These are phyloP conservation scores for Platismatia glauca DNA, from an alignment of 495 filamentous ascomycete genomes.

Conservation along the genomic window DNA sequence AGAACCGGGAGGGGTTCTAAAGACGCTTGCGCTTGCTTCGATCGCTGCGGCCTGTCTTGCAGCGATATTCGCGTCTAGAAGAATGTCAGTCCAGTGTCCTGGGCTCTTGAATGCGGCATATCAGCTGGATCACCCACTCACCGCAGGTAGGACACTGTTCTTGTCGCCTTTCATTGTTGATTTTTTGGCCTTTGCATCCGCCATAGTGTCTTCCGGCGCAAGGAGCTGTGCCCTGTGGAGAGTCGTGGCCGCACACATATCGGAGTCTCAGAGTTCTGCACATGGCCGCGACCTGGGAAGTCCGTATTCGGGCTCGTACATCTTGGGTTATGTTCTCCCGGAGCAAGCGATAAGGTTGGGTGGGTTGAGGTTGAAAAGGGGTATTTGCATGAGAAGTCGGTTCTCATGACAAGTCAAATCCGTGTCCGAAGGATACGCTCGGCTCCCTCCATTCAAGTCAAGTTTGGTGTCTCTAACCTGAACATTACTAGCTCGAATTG, in stretches of 20 bases:
- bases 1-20: constrained; percentile 8
- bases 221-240: neutral
- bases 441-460: neutral
- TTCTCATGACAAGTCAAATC: constrained; percentile 1
- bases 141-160: constrained; percentile 1
- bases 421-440: neutral
- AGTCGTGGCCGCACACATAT: constrained; percentile 8
- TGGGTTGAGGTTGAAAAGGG: constrained; percentile 1
- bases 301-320: neutral
- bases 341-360: neutral
- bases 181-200: constrained; percentile 1
- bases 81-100: neutral
- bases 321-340: neutral
- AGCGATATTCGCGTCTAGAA: neutral
- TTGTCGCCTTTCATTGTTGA: neutral
- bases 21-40: constrained; percentile 1
- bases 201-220: constrained; percentile 3
- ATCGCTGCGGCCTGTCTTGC: neutral
- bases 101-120: no score
- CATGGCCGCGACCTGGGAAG: neutral
- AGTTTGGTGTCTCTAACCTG: neutral
- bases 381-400: neutral
- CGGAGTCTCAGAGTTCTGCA: neutral
- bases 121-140: constrained; percentile 2
- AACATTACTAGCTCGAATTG: neutral